Evolutionary conservation across 75 land plant genomes (phyloP), one percentile per base, ranked within the genome.

Genomic region (Selaginella tamariscina): DNA sequence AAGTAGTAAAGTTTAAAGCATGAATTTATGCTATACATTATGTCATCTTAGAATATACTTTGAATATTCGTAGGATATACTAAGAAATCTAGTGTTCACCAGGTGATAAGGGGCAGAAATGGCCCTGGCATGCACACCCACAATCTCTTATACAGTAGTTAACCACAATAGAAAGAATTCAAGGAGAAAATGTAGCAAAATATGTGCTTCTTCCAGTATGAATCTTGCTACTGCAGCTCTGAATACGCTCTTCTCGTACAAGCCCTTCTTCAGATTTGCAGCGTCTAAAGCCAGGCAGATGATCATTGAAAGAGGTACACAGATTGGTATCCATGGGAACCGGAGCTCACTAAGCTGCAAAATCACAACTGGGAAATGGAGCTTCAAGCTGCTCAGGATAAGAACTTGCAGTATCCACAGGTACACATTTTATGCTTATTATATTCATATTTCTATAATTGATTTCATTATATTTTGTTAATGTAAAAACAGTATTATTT

Each of bases 261-360:
- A 79, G 73, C 81, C 81, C 2, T 79, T 79, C 62, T 79, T 75
- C 73, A 69, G 71, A n/a, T 71, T 79, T 39, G 81, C 81, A 13
- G 65, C 81, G 54, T 64, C 65, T 24, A 55, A 71, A 56, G 81
- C 81, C 30, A 56, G 73, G 21, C 33, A 70, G 26, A 79, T 75
- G 81, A 79, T 75, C 24, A 56, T 79, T 0, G 55, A 70, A 24
- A 31, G 81, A 20, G 81, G 81, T 18, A 62, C 73, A 24, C 70
- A 74, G 39, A 79, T 79, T 31, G 81, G 81, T 33, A 74, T 44
- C 81, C 81, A 1, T 79, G 81, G 81, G 81, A 66, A 54, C 70
- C 78, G 23, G 78, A 75, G 78, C 68, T 79, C n/a, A 70, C 73
- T 22, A 44, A 29, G 27, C 65, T 79, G 29, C 44, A 63, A 31